Evolutionary conservation across 2,329 filamentous ascomycete species (phyloP).

Genomic region (Trichophyton benhamiae): DNA sequence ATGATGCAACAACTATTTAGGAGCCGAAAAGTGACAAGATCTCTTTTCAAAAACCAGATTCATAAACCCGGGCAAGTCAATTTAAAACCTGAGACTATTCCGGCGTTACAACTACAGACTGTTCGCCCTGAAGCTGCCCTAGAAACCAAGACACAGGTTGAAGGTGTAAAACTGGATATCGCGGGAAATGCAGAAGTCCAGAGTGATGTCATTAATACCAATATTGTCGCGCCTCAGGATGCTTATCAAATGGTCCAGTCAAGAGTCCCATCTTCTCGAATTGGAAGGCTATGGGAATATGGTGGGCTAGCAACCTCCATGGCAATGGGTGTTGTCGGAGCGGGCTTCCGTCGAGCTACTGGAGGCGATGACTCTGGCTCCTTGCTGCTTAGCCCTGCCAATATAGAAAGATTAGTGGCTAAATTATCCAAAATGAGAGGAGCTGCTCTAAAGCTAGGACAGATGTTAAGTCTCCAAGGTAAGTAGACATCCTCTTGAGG

Average conservation of each 20-base stretch:
- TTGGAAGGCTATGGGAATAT: constrained; percentile 90
- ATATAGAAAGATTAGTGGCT: constrained; percentile 84
- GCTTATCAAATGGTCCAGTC: constrained; percentile 71
- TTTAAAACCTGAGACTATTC: not conserved
- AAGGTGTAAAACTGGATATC: not conserved
- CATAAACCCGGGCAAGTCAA: not conserved
- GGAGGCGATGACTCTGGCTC: constrained; percentile 57
- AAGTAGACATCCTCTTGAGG: constrained; percentile 8
- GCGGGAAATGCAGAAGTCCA: not conserved
- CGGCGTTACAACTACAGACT: no score
- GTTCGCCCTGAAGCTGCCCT: not conserved
- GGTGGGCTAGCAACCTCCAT: constrained; percentile 85
- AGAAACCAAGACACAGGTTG: not conserved
- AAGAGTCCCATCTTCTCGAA: constrained; percentile 71
- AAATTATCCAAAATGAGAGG: constrained; percentile 94
- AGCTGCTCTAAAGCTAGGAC: constrained; percentile 89
- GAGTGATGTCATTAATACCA: not conserved
- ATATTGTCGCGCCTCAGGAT: constrained; percentile 4
- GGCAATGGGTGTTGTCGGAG: constrained; percentile 81
- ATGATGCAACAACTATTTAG: constrained; percentile 51
- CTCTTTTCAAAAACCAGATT: constrained; percentile 35
- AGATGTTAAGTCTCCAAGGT: constrained; percentile 94
- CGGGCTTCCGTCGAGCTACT: constrained; percentile 68
- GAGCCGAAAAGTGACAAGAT: constrained; percentile 45
- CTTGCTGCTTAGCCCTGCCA: constrained; percentile 72